Conservation (phyloP, 2,329 filamentous ascomycete genomes). For the Hypoxylon sp. region DNA sequence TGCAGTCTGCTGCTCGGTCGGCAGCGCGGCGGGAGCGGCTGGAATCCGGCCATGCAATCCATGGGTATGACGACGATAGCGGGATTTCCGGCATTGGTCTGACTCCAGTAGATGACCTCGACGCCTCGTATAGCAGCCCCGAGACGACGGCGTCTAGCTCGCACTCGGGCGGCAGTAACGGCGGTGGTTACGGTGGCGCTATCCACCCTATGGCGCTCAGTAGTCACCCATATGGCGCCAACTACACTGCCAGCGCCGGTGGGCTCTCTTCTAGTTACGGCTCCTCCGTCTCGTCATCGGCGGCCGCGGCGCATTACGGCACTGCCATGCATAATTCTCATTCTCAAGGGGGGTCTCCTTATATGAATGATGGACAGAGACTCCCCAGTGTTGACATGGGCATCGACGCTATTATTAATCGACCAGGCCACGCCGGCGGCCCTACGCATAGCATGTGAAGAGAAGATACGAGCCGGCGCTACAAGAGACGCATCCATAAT, state of each 20-base stretch:
- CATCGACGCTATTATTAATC: slow-evolving; percentile 72
- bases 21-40: slow-evolving; percentile 75
- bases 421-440: slow-evolving; percentile 54
- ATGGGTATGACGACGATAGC: slow-evolving; percentile 77
- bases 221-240: slow-evolving; percentile 55
- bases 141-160: slow-evolving; percentile 63
- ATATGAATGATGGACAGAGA: slow-evolving; percentile 63
- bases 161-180: slow-evolving; percentile 58
- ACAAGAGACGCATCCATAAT: slow-evolving; percentile 6
- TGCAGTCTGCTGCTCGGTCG: slow-evolving; percentile 78
- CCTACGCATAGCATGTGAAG: slow-evolving; percentile 46
- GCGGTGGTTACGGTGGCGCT: slow-evolving; percentile 54
- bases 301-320: slow-evolving; percentile 53
- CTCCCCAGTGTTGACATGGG: slow-evolving; percentile 73
- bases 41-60: slow-evolving; percentile 61
- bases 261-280: slow-evolving; percentile 62
- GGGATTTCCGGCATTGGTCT: slow-evolving; percentile 75
- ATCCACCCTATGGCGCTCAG: slow-evolving; percentile 48
- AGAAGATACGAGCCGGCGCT: slow-evolving; percentile 4
- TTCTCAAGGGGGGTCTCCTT: slow-evolving; percentile 62
- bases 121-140: slow-evolving; percentile 70
- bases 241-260: slow-evolving; percentile 51
- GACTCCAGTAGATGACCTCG: slow-evolving; percentile 72
- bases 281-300: slow-evolving; percentile 68
- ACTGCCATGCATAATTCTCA: slow-evolving; percentile 51